A percentile compares a stretch with the other conserved stretches of the same genome.
These are phyloP conservation scores for Aspergillus aculeatus DNA, from an alignment of 2,329 filamentous ascomycete genomes.

Conservation along the genomic window DNA sequence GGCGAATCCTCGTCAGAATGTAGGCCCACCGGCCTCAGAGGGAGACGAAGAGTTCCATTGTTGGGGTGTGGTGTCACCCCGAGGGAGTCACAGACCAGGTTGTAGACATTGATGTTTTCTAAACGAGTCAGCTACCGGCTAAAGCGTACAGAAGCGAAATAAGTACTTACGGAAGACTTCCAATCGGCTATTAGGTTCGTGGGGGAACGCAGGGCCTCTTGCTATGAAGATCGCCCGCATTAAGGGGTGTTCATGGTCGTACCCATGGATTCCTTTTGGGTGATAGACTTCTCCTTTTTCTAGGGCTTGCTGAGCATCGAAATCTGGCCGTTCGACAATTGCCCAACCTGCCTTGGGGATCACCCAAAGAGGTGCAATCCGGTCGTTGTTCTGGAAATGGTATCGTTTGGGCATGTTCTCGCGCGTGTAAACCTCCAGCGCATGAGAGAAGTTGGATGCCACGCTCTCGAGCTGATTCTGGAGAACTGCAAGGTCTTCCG, in stretches of 20 bases:
- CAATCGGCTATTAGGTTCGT: constrained; percentile 74
- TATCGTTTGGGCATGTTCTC: constrained; percentile 88
- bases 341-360: constrained; percentile 91
- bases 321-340: constrained; percentile 76
- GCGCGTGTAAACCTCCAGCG: constrained; percentile 82
- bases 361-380: constrained; percentile 94
- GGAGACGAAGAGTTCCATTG: constrained; percentile 73
- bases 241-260: constrained; percentile 89
- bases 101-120: constrained; percentile 96
- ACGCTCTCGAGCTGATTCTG: constrained; percentile 60
- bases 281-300: constrained; percentile 67
- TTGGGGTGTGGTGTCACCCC: constrained; percentile 72
- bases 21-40: constrained; percentile 45
- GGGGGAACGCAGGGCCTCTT: constrained; percentile 86
- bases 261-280: constrained; percentile 85
- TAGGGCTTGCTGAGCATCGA: constrained; percentile 68
- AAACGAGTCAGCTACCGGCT: constrained; percentile 8
- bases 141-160: not conserved
- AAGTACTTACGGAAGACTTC: constrained; percentile 72
- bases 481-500: constrained; percentile 63
- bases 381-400: constrained; percentile 82
- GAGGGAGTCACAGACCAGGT: constrained; percentile 86
- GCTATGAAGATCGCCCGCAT: constrained; percentile 97
- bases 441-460: constrained; percentile 56
- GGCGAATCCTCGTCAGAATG: constrained; percentile 44